These are phyloP conservation scores for Brasenia schreberi DNA, from an alignment of 164 flowering plant genomes.

Conservation along the genomic window DNA sequence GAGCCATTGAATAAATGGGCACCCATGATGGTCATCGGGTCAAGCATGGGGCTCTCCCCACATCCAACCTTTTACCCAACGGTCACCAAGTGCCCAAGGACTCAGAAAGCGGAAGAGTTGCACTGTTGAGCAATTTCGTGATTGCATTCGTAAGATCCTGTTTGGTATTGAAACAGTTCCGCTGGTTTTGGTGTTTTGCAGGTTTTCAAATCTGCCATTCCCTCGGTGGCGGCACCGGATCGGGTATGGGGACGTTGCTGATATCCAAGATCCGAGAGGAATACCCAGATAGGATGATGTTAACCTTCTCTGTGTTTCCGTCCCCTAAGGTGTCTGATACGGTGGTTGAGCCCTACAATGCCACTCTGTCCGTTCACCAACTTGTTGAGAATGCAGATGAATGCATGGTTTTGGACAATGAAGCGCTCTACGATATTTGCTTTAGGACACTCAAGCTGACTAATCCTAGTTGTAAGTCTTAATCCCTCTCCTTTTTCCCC, in stretches of 20 bases:
- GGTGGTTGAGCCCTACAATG: slow-evolving; percentile 13
- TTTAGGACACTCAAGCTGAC: slow-evolving; percentile 14
- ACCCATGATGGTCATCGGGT: too few species aligned
- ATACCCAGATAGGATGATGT: slow-evolving; percentile 13
- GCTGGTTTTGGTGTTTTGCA: neutral
- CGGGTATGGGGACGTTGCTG: slow-evolving; percentile 10
- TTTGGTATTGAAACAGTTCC: neutral
- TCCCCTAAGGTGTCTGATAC: slow-evolving; percentile 12
- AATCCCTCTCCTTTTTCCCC: neutral
- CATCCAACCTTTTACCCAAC: too few species aligned
- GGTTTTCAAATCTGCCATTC: slow-evolving; percentile 13
- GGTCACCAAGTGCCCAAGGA: neutral
- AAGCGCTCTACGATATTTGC: slow-evolving; percentile 12
- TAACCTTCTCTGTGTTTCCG: slow-evolving; percentile 12
- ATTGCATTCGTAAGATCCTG: neutral
- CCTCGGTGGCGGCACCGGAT: slow-evolving; percentile 11
- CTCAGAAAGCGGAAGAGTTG: neutral
- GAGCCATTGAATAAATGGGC: too few species aligned
- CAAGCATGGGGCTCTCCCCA: too few species aligned
- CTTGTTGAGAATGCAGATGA: slow-evolving; percentile 11
- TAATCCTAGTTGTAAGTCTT: slow-evolving; percentile 11
- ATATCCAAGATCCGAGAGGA: slow-evolving; percentile 14
- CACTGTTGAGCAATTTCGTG: neutral
- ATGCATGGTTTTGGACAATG: slow-evolving; percentile 14
- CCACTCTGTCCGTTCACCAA: slow-evolving; percentile 11